Evolutionary conservation across 495 filamentous ascomycete genomes (phyloP).

Genomic region (Penicillium ochrochloron): DNA sequence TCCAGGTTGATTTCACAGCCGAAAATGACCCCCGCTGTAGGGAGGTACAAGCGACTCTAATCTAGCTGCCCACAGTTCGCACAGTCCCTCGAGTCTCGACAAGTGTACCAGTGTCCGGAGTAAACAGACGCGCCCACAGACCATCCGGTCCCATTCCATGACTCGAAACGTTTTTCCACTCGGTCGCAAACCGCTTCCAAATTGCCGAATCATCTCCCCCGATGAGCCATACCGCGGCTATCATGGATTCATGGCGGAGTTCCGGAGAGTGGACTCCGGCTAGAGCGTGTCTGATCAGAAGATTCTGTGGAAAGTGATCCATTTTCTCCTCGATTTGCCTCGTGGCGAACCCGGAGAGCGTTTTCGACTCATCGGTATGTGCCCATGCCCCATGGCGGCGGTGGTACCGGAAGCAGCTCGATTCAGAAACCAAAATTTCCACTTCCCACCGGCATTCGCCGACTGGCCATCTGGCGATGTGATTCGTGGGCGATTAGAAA

Average conservation of each 20-base stretch:
- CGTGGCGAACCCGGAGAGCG: conserved; percentile 9
- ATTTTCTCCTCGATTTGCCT: conserved; percentile 11
- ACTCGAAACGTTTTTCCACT: background rate
- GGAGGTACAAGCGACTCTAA: conserved; percentile 1
- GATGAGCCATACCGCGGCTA: background rate
- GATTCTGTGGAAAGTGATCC: background rate
- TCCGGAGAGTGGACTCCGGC: conserved; percentile 23
- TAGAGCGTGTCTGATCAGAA: background rate
- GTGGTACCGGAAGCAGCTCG: conserved; percentile 4
- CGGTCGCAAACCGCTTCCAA: conserved; percentile 4
- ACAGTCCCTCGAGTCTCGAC: background rate
- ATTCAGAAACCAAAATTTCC: conserved; percentile 14
- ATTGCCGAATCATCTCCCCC: conserved; percentile 14
- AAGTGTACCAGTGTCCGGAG: background rate
- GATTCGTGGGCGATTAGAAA: conserved; percentile 20
- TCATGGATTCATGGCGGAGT: background rate
- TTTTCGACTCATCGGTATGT: background rate
- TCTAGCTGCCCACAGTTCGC: background rate
- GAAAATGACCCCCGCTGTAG: background rate
- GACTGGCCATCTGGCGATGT: conserved; percentile 6
- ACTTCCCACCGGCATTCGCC: conserved; percentile 23
- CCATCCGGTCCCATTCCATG: background rate
- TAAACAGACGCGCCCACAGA: background rate
- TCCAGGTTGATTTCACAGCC: background rate
- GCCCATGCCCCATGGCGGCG: background rate